Evolutionary conservation across 768 basidiomycete genomes (phyloP), one percentile per base, ranked within the genome.

Genomic region (Lactarius quietus): DNA sequence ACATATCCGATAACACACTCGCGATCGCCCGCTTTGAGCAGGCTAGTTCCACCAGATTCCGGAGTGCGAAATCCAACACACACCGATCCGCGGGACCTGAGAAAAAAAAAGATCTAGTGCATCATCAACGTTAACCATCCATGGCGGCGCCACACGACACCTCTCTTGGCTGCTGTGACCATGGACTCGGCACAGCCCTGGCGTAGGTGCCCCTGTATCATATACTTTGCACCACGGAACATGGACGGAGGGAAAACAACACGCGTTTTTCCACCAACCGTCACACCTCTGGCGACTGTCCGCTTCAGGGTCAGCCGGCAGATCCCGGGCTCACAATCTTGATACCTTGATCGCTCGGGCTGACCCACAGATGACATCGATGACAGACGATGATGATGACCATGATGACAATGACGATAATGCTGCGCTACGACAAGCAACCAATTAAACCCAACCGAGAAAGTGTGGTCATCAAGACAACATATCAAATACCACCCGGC

Each of bases 401-500:
- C 2, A 41, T 15, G 45, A 48, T 5, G 12, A 48, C 14, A 10
- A 43, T n/a, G n/a, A 26, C 14, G 5, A 43, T 9, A 9, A 23
- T 48, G 43, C 43, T 8, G n/a, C 45, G 45, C n/a, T 23, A 48
- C 45, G 45, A 48, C 12, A 48, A 61, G 54, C 45, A 61, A 41
- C 54, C 43, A n/a, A 62, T 66, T 38, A 52, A 57, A 17, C 56
- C 65, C 60, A 33, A 35, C 54, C n/a, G 29, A 55, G 54, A 51
- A 53, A 15, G 29, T 29, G 38, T 18, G 29, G 59, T 63, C 59
- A 38, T 76, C 70, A 79, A 59, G 72, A 72, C 67, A 83, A 73
- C 69, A 84, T 83, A 68, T 85, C 83, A 68, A 85, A 85, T 61
- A 83, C 87, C 54, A 79, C 88, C 73, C 88, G 84, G 71, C 90